These are phyloP conservation scores for Trichomonas tenax DNA, from an alignment of 208 protist species.

Conservation along the genomic window DNA sequence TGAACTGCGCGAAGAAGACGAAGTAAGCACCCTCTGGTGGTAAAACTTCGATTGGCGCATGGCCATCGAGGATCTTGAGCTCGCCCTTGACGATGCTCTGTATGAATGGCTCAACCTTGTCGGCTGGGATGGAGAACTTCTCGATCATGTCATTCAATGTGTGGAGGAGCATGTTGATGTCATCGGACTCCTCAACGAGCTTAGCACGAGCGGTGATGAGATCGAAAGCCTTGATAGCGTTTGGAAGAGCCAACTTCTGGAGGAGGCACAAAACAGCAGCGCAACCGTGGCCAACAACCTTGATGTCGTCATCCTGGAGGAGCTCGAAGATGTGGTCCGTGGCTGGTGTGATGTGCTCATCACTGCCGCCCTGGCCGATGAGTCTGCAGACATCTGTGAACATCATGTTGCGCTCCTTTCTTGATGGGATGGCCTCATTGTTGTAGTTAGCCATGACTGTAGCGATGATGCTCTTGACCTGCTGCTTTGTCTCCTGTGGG, in stretches of 20 bases:
- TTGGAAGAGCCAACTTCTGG: background rate
- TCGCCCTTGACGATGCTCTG: background rate
- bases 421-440: background rate
- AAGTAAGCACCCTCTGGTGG: background rate
- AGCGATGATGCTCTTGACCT: background rate
- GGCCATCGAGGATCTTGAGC: background rate
- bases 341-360: background rate
- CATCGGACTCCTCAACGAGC: background rate
- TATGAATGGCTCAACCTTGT: background rate
- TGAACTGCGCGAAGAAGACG: background rate
- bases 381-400: background rate
- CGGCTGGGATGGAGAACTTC: background rate
- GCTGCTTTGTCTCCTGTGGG: background rate
- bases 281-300: background rate
- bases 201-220: background rate
- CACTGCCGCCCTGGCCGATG: background rate
- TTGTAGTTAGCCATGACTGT: background rate
- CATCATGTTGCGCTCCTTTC: background rate
- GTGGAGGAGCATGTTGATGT: background rate
- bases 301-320: background rate
- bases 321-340: background rate
- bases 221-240: background rate
- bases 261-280: background rate
- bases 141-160: background rate
- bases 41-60: background rate